Evolutionary conservation across 805 yeast genomes (phyloP), one percentile per base, ranked within the genome.

Genomic region (Jamesozyma rosinii): DNA sequence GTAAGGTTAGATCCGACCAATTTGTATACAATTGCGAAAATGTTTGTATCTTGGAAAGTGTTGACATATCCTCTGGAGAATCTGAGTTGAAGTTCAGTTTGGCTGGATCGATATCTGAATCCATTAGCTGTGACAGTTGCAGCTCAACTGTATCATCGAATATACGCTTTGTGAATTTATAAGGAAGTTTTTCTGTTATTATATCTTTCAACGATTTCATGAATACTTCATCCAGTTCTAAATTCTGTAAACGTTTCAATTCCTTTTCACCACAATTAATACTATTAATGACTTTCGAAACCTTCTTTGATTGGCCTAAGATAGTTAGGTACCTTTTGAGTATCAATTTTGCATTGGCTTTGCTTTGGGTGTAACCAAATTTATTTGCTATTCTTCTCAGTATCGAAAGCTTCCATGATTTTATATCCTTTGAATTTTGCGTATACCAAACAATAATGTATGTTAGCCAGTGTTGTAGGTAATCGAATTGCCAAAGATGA

Each of bases 401-500:
- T 11, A 57, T 40, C 6, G 47, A 44, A 5, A 66, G 44, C 37
- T 63, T 58, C 58, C 62, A 54, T 1, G 54, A 48, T 30, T 50
- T 61, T 3, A 67, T 57, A 34, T 65, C 65, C 1, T 37, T 39
- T 13, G 41, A 45, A 1, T 44, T 43, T n/a, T 50, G 53, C 0
- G 69, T 61, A 2, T 56, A 42, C 52, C 68, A 55, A 31, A 67
- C 50, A 4, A 69, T 42, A 2, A 68, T 39, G 34, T 61, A 61
- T 0, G 69, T 61, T 19, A 66, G 44, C 49, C 62, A 54, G 3
- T 57, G 49, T 44, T 68, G 63, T 2, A 67, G 41, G 43, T 49
- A 66, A n/a, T 61, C 66, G 39, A 53, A 63, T 42, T 63, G 63
- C 54, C 70, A 53, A 18, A 58, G 53, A 35, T 67, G 64, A 40